Evolutionary conservation across 1,284 basidiomycete species (phyloP).

Genomic region (Volvariella volvacea): DNA sequence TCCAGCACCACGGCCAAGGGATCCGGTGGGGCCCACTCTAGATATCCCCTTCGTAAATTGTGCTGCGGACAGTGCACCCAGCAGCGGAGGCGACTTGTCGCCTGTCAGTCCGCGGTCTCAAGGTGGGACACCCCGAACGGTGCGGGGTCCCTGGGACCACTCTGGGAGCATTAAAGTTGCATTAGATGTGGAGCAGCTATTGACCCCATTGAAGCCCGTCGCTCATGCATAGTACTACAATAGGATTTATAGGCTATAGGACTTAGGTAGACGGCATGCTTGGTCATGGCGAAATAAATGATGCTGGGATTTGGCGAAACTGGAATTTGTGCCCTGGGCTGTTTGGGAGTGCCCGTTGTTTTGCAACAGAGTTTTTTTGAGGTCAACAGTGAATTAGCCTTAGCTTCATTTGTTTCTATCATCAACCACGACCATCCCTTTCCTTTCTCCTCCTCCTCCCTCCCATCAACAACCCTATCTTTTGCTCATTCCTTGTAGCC

Average conservation of each 20-base stretch:
- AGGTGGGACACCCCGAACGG: constrained; percentile 10
- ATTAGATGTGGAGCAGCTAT: constrained; percentile 39
- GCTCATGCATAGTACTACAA: constrained; percentile 19
- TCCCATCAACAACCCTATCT: constrained; percentile 14
- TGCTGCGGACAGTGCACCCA: constrained; percentile 3
- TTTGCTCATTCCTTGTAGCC: constrained; percentile 17
- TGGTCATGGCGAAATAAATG: constrained; percentile 37
- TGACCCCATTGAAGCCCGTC: constrained; percentile 42
- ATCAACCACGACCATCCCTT: constrained; percentile 14
- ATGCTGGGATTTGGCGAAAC: too few species aligned
- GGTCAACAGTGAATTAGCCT: too few species aligned
- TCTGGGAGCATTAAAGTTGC: constrained; percentile 33
- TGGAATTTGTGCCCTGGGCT: too few species aligned
- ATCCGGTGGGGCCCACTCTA: constrained; percentile 6
- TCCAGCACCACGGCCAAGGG: constrained; percentile 1
- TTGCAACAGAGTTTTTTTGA: not conserved
- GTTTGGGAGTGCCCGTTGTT: too few species aligned
- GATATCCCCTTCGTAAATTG: not conserved
- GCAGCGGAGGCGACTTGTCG: too few species aligned
- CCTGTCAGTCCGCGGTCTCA: constrained; percentile 1
- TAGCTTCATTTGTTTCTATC: constrained; percentile 6
- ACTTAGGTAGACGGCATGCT: constrained; percentile 26
- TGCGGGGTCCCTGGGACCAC: constrained; percentile 56
- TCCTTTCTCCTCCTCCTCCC: constrained; percentile 15
- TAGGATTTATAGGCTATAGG: not conserved